A percentile compares a stretch with the other conserved stretches of the same genome.
Conservation (phyloP, 768 basidiomycete species). For the Hirschioporus abietinus region DNA sequence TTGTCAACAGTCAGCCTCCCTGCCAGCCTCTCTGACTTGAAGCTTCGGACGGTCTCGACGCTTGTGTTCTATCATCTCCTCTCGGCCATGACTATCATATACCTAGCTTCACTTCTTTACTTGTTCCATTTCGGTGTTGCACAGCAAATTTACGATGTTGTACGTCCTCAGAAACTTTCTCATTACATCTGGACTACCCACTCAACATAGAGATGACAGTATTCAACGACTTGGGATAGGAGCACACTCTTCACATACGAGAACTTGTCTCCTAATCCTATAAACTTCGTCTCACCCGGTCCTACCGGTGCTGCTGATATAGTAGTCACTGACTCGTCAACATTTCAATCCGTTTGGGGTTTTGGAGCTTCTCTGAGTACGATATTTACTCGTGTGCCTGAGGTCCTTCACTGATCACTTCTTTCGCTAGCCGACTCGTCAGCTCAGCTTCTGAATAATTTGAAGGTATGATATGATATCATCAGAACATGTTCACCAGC, state of each 20-base stretch:
- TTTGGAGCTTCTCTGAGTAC: constrained; percentile 65
- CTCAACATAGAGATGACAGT: constrained; percentile 16
- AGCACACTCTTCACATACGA: constrained; percentile 45
- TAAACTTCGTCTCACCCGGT: constrained; percentile 57
- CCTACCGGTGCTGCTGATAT: constrained; percentile 57
- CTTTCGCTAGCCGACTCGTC: constrained; percentile 59
- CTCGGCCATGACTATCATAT: background rate
- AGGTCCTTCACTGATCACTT: constrained; percentile 7
- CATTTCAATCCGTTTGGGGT: constrained; percentile 61
- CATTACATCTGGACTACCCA: background rate
- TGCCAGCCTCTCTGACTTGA: background rate
- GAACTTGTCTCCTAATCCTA: constrained; percentile 34
- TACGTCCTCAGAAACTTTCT: constrained; percentile 12
- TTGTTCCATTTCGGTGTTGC: constrained; percentile 19
- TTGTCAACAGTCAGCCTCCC: background rate
- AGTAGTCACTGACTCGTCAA: constrained; percentile 44
- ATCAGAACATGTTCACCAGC: constrained; percentile 5
- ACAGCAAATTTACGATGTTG: constrained; percentile 30
- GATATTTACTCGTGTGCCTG: constrained; percentile 10
- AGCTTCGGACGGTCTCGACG: background rate
- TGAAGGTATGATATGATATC: constrained; percentile 45
- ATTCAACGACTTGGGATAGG: constrained; percentile 31
- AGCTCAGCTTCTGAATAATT: constrained; percentile 49
- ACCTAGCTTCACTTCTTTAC: constrained; percentile 11
- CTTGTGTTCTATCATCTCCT: background rate